phyloP scores from a whole-genome alignment of 1,284 basidiomycete genomes.

The Moesziomyces antarcticus region DNA sequence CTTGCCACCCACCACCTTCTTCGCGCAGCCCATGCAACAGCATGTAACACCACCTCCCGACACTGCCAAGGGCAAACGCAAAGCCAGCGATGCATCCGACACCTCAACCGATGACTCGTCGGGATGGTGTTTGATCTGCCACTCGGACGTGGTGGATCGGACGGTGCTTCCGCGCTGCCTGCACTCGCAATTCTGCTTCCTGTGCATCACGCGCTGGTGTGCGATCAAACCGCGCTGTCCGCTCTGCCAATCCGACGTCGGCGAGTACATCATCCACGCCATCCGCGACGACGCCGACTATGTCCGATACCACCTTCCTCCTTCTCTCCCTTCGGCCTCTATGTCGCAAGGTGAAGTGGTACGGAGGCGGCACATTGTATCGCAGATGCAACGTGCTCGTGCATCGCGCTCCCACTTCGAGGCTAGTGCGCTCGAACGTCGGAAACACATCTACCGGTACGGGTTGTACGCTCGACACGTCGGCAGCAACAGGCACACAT shows the following conservation, averaged over 20 bases:
- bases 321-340: background rate
- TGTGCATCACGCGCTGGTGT: conserved; percentile 65
- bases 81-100: too few species aligned
- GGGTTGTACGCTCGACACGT: conserved; percentile 61
- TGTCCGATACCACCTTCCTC: conserved; percentile 53
- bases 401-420: background rate
- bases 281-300: conserved; percentile 64
- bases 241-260: conserved; percentile 58
- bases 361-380: background rate
- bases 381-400: conserved; percentile 8
- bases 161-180: conserved; percentile 60
- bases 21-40: too few species aligned
- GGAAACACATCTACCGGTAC: conserved; percentile 58
- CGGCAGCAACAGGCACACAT: conserved; percentile 61
- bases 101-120: conserved; percentile 6
- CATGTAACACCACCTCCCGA: too few species aligned
- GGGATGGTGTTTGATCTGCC: conserved; percentile 65
- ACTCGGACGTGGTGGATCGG: conserved; percentile 58
- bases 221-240: conserved; percentile 64
- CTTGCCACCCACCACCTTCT: too few species aligned
- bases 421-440: conserved; percentile 27
- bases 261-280: conserved; percentile 57
- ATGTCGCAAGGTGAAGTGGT: background rate
- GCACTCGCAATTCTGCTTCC: conserved; percentile 67
- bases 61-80: too few species aligned